A percentile compares a stretch with the other conserved stretches of the same genome.
phyloP scores from a whole-genome alignment of 1,284 basidiomycete genomes.

The Pyrrhoderma noxium region DNA sequence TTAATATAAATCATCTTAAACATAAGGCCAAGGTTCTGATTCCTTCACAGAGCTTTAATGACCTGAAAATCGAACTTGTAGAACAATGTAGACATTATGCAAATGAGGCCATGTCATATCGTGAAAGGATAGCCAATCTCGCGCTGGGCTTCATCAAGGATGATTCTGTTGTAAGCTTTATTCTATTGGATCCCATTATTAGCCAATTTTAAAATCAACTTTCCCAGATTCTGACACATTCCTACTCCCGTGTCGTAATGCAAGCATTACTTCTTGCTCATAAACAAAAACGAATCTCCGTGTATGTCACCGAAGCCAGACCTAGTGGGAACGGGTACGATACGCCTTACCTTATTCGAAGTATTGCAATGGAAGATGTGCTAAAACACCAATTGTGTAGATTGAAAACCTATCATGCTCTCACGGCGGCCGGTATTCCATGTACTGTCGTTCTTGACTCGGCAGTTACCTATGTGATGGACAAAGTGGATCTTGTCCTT shows the following conservation, averaged over 20 bases:
- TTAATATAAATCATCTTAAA: slow-evolving; percentile 4
- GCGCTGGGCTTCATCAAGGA: slow-evolving; percentile 91
- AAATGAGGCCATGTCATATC: slow-evolving; percentile 74
- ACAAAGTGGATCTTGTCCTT: slow-evolving; percentile 85
- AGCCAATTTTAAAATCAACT: slow-evolving; percentile 6
- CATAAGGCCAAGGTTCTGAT: not conserved
- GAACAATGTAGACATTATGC: slow-evolving; percentile 74
- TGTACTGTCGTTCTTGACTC: slow-evolving; percentile 94
- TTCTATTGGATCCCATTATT: slow-evolving; percentile 17
- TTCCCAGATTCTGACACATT: slow-evolving; percentile 85
- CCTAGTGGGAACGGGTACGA: slow-evolving; percentile 76
- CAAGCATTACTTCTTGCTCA: slow-evolving; percentile 87
- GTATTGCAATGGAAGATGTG: not conserved
- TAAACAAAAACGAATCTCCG: slow-evolving; percentile 87
- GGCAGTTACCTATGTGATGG: slow-evolving; percentile 95
- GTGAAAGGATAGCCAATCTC: slow-evolving; percentile 86
- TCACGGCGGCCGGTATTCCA: slow-evolving; percentile 84
- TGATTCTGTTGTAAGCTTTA: slow-evolving; percentile 69
- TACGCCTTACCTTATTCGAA: not conserved
- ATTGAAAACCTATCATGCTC: slow-evolving; percentile 79
- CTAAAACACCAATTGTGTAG: slow-evolving; percentile 33
- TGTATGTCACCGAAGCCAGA: slow-evolving; percentile 95
- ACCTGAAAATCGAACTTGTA: slow-evolving; percentile 77
- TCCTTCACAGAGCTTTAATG: slow-evolving; percentile 58
- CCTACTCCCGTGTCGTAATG: slow-evolving; percentile 94